Evolutionary conservation across 2,329 filamentous ascomycete genomes (phyloP).

Genomic region (Nigrospora oryzae): DNA sequence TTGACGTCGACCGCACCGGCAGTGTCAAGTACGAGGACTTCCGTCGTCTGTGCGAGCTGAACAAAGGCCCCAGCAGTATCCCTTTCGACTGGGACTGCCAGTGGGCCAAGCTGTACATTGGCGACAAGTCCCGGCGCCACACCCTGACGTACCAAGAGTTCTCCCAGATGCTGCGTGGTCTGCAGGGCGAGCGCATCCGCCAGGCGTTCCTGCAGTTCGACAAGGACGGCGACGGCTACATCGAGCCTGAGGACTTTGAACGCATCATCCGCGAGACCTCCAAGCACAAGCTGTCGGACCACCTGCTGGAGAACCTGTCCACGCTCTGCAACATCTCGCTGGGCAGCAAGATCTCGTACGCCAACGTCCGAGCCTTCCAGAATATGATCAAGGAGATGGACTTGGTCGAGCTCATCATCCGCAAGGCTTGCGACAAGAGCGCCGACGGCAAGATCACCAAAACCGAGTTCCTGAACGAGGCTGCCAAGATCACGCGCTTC

Average conservation of each 20-base stretch:
- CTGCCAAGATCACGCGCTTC: slow-evolving; percentile 83
- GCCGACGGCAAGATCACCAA: slow-evolving; percentile 87
- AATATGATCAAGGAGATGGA: slow-evolving; percentile 99
- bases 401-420: slow-evolving; percentile 85
- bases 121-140: slow-evolving; percentile 78
- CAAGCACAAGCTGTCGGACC: slow-evolving; percentile 93
- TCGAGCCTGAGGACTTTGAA: slow-evolving; percentile 92
- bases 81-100: slow-evolving; percentile 97
- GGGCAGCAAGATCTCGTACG: slow-evolving; percentile 91
- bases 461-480: slow-evolving; percentile 90
- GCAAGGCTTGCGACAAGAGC: slow-evolving; percentile 77
- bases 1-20: slow-evolving; percentile 78
- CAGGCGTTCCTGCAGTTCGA: slow-evolving; percentile 93
- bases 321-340: slow-evolving; percentile 92
- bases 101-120: slow-evolving; percentile 93
- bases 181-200: slow-evolving; percentile 91
- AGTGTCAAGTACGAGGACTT: slow-evolving; percentile 87
- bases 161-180: slow-evolving; percentile 91
- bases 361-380: slow-evolving; percentile 94
- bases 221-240: slow-evolving; percentile 86
- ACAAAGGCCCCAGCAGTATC: slow-evolving; percentile 77
- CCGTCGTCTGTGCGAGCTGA: slow-evolving; percentile 73
- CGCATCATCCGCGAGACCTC: slow-evolving; percentile 91
- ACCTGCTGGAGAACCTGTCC: slow-evolving; percentile 81
- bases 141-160: slow-evolving; percentile 94